Evolutionary conservation across 1,139 yeast species (phyloP).

Genomic region (Hemisphaericaspora lyxosophila): DNA sequence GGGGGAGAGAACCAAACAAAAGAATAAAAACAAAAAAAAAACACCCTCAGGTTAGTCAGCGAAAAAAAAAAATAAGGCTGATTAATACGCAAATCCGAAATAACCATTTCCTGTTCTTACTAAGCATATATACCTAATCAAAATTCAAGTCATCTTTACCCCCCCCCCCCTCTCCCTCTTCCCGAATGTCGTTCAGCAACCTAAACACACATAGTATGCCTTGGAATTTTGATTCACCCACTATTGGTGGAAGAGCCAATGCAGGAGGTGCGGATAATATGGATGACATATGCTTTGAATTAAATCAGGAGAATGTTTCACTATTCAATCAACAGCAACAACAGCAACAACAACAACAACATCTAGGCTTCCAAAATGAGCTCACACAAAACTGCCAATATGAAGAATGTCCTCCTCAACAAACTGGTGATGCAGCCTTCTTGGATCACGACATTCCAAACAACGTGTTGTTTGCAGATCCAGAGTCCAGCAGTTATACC

Average conservation of each 20-base stretch:
- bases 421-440: neutral
- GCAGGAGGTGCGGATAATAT: neutral
- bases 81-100: too few species aligned
- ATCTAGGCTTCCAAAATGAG: too few species aligned
- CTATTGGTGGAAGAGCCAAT: neutral
- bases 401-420: neutral
- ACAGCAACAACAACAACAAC: neutral
- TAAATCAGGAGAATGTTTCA: neutral
- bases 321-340: neutral
- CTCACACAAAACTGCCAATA: neutral
- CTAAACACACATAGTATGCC: neutral
- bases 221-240: neutral
- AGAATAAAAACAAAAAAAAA: too few species aligned
- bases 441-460: neutral
- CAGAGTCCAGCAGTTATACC: conserved; percentile 1
- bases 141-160: too few species aligned
- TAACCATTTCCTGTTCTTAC: too few species aligned
- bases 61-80: too few species aligned
- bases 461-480: conserved; percentile 1
- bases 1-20: too few species aligned
- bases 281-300: neutral
- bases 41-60: too few species aligned
- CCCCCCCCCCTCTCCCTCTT: too few species aligned
- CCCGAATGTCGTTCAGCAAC: neutral
- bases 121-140: too few species aligned